Evolutionary conservation across 352 stramenopile genomes (phyloP).

Genomic region (Globisporangium radiosum): DNA sequence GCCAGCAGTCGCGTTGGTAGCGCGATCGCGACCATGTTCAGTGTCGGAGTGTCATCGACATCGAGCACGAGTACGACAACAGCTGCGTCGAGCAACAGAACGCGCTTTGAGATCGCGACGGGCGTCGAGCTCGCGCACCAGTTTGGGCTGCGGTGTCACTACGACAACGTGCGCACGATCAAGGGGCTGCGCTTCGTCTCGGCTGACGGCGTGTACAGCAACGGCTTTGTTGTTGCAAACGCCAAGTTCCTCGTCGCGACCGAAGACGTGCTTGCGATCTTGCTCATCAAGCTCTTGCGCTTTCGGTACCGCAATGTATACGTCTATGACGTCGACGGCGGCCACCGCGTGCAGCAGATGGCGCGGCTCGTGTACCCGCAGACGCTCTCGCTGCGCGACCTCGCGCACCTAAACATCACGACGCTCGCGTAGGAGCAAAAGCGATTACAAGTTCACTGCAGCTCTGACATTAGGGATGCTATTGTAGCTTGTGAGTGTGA

Average conservation of each 20-base stretch:
- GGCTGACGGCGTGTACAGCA: slow-evolving; percentile 22
- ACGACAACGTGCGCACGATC: slow-evolving; percentile 2
- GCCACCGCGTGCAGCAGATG: background rate
- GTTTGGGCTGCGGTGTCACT: background rate
- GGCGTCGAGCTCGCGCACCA: slow-evolving; percentile 7
- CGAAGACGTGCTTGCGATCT: slow-evolving; percentile 7
- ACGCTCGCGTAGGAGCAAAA: too few relatives aligned
- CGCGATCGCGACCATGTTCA: background rate
- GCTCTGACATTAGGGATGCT: too few relatives aligned
- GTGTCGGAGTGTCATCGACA: background rate
- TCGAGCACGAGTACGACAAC: background rate
- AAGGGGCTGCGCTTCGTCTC: slow-evolving; percentile 12
- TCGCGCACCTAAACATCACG: slow-evolving; percentile 3
- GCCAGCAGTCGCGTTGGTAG: background rate
- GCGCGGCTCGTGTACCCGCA: slow-evolving; percentile 11
- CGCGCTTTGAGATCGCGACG: background rate
- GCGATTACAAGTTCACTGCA: too few relatives aligned
- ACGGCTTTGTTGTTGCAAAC: slow-evolving; percentile 23
- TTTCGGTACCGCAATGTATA: background rate
- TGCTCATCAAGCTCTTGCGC: slow-evolving; percentile 1
- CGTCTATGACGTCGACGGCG: background rate
- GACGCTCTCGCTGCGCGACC: slow-evolving; percentile 4
- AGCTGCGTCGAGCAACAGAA: background rate
- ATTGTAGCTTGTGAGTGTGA: too few relatives aligned
- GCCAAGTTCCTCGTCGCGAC: slow-evolving; percentile 5